phyloP scores from a whole-genome alignment of 1,284 basidiomycete genomes.

The Apiotrichum gamsii region DNA sequence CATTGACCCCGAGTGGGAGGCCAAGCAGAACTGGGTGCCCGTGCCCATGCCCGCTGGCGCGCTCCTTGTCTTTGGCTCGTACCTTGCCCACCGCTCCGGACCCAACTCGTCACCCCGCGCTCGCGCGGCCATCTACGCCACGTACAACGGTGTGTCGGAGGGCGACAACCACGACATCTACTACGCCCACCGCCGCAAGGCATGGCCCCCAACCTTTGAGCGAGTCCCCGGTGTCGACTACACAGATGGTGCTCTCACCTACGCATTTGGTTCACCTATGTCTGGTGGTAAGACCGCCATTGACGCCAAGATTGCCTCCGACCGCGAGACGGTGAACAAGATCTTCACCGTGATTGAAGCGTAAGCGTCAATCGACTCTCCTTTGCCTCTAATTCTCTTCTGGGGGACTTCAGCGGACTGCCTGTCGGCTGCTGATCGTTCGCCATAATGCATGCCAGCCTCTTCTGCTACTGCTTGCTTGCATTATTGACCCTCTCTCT shows the following conservation, averaged over 20 bases:
- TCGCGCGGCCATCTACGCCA: slow-evolving; percentile 37
- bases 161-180: slow-evolving; percentile 38
- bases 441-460: too few relatives aligned
- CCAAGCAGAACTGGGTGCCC: slow-evolving; percentile 27
- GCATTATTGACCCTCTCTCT: too few relatives aligned
- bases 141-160: slow-evolving; percentile 33
- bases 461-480: too few relatives aligned
- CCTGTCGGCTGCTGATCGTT: too few relatives aligned
- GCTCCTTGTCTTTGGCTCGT: slow-evolving; percentile 35
- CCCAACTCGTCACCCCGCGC: slow-evolving; percentile 29
- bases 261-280: slow-evolving; percentile 25
- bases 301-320: slow-evolving; percentile 7
- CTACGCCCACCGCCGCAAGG: slow-evolving; percentile 32
- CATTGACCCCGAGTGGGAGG: slow-evolving; percentile 32
- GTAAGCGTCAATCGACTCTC: slow-evolving; percentile 13
- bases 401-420: too few relatives aligned
- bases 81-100: slow-evolving; percentile 38
- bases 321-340: slow-evolving; percentile 7
- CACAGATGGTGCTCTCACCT: slow-evolving; percentile 28
- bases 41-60: slow-evolving; percentile 35
- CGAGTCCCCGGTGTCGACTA: slow-evolving; percentile 32
- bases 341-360: slow-evolving; percentile 19
- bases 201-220: slow-evolving; percentile 36
- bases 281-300: slow-evolving; percentile 22
- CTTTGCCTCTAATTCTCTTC: background rate